Base-by-base conservation (phyloP, 805 yeast species). In the Ogataea pini region DNA sequence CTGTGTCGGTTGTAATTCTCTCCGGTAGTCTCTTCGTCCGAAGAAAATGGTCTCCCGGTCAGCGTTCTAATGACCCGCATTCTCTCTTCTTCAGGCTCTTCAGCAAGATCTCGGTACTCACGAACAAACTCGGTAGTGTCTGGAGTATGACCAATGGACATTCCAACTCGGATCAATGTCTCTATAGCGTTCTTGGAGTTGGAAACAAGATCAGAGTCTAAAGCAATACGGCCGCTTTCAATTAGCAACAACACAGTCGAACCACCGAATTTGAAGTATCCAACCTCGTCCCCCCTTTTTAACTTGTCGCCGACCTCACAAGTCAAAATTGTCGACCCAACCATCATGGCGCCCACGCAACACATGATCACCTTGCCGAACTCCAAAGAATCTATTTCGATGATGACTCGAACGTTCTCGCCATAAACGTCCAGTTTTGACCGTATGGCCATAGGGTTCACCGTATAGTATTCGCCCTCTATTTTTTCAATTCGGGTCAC, bases 321-420 rank as follows among this genome's bases (percentile, higher is more conserved):
- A 0, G 92, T 83, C 24, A 92, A 65, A 0, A 89, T 77, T 2
- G 85, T 90, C 1, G 96, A 85, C 0, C 98, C 98, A 2, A 92
- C 99, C 97, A 92, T 90, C 98, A 94, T 92, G 0, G 99, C 99
- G 29, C 99, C 99, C 3, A 92, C 89, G 5, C 94, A 82, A 18
- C 89, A 79, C 69, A 88, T 76, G 52, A 86, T 71, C 16, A 92
- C 86, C 0, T 78, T 75, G 0, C 97, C 97, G 64, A 89, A 91
- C n/a, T 77, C 71, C 27, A 76, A 73, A 1, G 96, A 80, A 25
- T 86, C 80, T 17, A 92, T 82, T 0, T 96, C 90, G 2, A 91
- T 74, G 1, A 90, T 70, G 3, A 84, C 83, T 33, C 98, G 75
- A 1, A 88, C 83, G 60, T 92, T 92, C 58, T 91, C 97, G 7